Evolutionary conservation across 805 yeast species (phyloP).

Genomic region (Pichia thaimueangensis): DNA sequence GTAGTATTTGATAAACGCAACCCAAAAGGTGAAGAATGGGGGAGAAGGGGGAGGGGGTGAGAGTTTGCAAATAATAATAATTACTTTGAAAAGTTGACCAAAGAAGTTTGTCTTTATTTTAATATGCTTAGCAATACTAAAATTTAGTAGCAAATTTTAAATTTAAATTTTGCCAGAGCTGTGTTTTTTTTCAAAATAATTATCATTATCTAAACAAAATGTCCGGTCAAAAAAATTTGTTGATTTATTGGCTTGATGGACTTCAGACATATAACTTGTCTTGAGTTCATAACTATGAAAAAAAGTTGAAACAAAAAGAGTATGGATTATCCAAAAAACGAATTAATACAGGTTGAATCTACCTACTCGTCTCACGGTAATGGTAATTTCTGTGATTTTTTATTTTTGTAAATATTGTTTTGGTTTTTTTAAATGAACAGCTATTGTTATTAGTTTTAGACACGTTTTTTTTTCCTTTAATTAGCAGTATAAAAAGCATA

Average conservation of each 20-base stretch:
- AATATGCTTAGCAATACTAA: conserved; percentile 23
- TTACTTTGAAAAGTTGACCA: conserved; percentile 36
- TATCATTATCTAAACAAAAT: conserved; percentile 20
- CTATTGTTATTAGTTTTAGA: conserved; percentile 48
- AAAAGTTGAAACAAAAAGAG: conserved; percentile 27
- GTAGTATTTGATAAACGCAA: conserved; percentile 27
- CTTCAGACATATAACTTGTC: conserved; percentile 14
- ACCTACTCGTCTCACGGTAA: conserved; percentile 55
- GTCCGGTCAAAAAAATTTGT: background rate
- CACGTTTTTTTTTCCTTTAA: conserved; percentile 32
- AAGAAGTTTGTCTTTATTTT: conserved; percentile 26
- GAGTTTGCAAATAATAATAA: conserved; percentile 33
- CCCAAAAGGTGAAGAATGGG: conserved; percentile 35
- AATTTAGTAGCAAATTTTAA: conserved; percentile 33
- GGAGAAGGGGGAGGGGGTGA: conserved; percentile 34
- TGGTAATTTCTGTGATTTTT: conserved; percentile 23
- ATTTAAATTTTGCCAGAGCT: conserved; percentile 3
- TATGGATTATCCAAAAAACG: conserved; percentile 19
- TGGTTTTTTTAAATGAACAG: conserved; percentile 41
- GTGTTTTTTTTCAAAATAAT: conserved; percentile 14
- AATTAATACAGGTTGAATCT: conserved; percentile 38
- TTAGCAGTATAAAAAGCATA: background rate
- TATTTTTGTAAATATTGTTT: conserved; percentile 12
- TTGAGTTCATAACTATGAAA: conserved; percentile 16
- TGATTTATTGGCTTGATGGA: conserved; percentile 7